These are phyloP conservation scores for Ramaria sp. DNA, from an alignment of 768 basidiomycete genomes.

Conservation along the genomic window DNA sequence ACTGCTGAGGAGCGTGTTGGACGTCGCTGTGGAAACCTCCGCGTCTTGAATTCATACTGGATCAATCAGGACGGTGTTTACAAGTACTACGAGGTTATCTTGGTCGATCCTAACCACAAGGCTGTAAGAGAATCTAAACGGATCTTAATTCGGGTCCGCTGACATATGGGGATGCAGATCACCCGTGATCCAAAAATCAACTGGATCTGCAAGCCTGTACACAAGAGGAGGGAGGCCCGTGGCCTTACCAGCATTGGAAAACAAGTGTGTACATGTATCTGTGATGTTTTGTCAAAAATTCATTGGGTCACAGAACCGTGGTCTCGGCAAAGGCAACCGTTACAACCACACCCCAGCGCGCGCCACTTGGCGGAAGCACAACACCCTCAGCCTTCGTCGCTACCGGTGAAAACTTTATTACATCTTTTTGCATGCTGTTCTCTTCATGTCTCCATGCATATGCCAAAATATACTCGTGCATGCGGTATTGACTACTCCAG, in stretches of 20 bases:
- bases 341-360: conserved; percentile 88
- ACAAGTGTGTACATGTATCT: conserved; percentile 44
- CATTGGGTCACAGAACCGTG: conserved; percentile 64
- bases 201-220: conserved; percentile 98
- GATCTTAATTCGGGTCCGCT: background rate
- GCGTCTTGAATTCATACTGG: conserved; percentile 99
- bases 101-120: conserved; percentile 92
- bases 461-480: conserved; percentile 7
- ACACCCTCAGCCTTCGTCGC: conserved; percentile 86
- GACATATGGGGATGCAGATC: conserved; percentile 36
- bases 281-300: background rate
- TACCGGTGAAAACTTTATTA: conserved; percentile 55
- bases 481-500: background rate
- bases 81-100: conserved; percentile 98
- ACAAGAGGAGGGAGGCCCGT: conserved; percentile 97
- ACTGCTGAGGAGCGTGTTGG: conserved; percentile 98
- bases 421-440: conserved; percentile 12
- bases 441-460: conserved; percentile 7
- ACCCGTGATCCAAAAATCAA: conserved; percentile 95
- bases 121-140: conserved; percentile 45
- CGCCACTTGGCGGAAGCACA: conserved; percentile 96
- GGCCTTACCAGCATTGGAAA: conserved; percentile 96
- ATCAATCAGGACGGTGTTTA: conserved; percentile 98
- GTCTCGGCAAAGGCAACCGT: conserved; percentile 89
- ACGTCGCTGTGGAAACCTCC: conserved; percentile 88